Evolutionary conservation across 75 land plant species (phyloP), one percentile per base, ranked within the genome.

Genomic region (Cunninghamia lanceolata): DNA sequence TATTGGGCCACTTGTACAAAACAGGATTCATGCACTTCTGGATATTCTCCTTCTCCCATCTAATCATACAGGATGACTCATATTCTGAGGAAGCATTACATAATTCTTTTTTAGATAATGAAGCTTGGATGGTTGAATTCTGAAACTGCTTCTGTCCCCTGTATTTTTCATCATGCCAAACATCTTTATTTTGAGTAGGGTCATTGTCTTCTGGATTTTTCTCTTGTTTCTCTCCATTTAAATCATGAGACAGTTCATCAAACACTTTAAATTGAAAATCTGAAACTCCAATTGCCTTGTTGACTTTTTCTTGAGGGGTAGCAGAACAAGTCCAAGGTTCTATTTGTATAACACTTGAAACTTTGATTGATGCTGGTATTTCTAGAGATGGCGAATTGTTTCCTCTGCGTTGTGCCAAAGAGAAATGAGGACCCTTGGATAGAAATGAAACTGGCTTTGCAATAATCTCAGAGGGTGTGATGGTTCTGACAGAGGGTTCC

Each of bases 1-100:
- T 77, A 10, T 53, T 77, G 35, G 93, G 93, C 93, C 92, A 92
- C 83, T 84, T 68, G 82, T 75, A 92, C 42, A 92, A 53, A 45
- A 59, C 25, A 21, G 90, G 88, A 70, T 80, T 71, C 13, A 17
- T 87, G 52, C 53, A 19, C 5, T 42, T 45, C 25, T 80, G 82
- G 8, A 14, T 30, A 84, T 35, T 84, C 28, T 84, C 7, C 52
- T 86, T n/a, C 47, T 63, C 35, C 85, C 39, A 83, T 50, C 36
- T 73, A 36, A 43, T 78, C 9, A 36, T 25, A 74, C 40, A 16
- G 14, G 83, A 28, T 73, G 86, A 85, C n/a, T 25, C 86, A 25
- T 73, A 36, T 13, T 35, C 71, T n/a, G 84, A 85, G 45, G 84
- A 68, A 9, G 42, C 28, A 11, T 45, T 11, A 77, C 7, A 68